Evolutionary conservation across 225 moss, liverwort and hornwort species (phyloP).

Genomic region (Thuidium tamariscinum): DNA sequence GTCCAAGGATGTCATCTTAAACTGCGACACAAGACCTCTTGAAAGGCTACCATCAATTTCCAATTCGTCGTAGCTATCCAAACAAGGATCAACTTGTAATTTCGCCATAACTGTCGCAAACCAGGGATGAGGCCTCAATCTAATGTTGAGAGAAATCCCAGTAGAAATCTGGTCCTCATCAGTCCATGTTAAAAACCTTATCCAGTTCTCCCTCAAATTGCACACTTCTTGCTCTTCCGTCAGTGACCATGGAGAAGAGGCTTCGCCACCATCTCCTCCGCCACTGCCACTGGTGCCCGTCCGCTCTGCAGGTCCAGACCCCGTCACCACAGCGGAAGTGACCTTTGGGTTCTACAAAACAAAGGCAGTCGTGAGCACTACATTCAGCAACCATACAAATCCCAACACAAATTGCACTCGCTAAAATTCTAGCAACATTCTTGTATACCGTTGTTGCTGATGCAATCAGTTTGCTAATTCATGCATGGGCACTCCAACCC

Average conservation of each 20-base stretch:
- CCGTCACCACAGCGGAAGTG: not conserved
- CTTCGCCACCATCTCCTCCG: not conserved
- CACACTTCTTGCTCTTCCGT: not conserved
- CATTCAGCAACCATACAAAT: not conserved
- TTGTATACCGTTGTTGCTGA: no score
- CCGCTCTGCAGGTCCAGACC: accelerated
- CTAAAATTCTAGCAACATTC: no score
- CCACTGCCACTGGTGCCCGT: not conserved
- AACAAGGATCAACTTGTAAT: not conserved
- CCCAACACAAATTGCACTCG: no score
- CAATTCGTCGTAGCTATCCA: accelerated
- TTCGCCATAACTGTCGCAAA: accelerated
- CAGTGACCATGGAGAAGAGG: not conserved
- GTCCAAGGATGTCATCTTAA: not conserved
- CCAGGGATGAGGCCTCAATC: not conserved
- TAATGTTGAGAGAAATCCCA: no score
- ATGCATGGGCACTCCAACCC: no score
- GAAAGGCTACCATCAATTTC: no score
- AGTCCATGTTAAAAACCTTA: accelerated
- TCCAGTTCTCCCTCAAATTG: not conserved
- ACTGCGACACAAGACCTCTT: no score
- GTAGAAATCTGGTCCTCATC: no score
- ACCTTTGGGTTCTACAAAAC: not conserved
- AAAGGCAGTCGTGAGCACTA: not conserved
- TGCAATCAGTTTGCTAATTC: no score